Base-by-base conservation (phyloP, 805 yeast species). In the Lipomyces lipofer region DNA sequence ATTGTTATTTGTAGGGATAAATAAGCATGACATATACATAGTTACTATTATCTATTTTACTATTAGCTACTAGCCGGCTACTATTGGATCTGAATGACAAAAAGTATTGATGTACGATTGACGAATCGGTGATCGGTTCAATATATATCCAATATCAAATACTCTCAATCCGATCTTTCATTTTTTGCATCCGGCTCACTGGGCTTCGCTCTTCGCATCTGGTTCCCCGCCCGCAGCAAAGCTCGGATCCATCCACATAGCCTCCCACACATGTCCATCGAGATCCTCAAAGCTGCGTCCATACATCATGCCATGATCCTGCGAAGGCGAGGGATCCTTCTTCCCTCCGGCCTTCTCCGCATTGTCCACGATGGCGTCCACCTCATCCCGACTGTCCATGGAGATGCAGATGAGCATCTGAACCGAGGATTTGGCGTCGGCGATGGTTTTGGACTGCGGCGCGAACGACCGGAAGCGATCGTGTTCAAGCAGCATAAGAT, bases 391-490 rank as follows among this genome's bases (percentile, higher is more conserved):
- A 21, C 45, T 42, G 33, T 42, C 33, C 35, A 24, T 24, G 32
- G 45, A 9, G 35, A 42, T 15, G n/a, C 45, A 42, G 21, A 42
- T 42, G 45, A 42, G 45, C 45, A 42, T 42, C 45, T 42, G 45
- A 24, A 12, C n/a, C 19, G 45, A 42, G 35, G 45, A 42, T 42
- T 42, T 42, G 45, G 33, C 45, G 35, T 42, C 45, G 33, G 45
- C 33, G 0, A 42, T n/a, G 4, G 35, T 24, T 24, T 42, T 42
- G 17, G 45, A 42, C 45, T 17, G 1, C 2, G 45, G 45, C 10
- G 33, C 32, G 36, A 42, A 42, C 5, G 33, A 22, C 15, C 10
- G 33, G 33, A 28, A 42, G 2, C n/a, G n/a, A 42, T 24, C 45
- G 33, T 24, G 45, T 1, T 42, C 45, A 3, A 42, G 22, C 13